A percentile compares a stretch with the other conserved stretches of the same genome.
Conservation (phyloP, 2,329 filamentous ascomycete genomes). For the Xylaria sp. region DNA sequence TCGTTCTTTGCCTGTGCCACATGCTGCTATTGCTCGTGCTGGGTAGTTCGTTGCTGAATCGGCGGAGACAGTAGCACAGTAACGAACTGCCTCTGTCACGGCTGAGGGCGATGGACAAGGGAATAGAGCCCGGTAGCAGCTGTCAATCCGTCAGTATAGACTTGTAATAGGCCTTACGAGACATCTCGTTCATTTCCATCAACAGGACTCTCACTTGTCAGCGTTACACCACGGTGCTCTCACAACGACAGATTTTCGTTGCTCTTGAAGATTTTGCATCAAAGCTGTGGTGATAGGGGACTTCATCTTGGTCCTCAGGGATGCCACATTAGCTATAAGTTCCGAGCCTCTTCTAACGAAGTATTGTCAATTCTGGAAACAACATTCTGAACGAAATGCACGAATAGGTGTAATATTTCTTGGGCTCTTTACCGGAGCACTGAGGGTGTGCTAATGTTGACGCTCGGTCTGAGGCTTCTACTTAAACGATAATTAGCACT, state of each 20-base stretch:
- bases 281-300: background rate
- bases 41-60: slow-evolving; percentile 24
- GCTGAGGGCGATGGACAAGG: slow-evolving; percentile 9
- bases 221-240: slow-evolving; percentile 15
- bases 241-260: background rate
- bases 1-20: slow-evolving; percentile 15
- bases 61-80: slow-evolving; percentile 22
- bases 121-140: slow-evolving; percentile 27
- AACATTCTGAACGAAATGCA: background rate
- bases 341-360: background rate
- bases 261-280: background rate
- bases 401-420: background rate
- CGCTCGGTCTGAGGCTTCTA: background rate
- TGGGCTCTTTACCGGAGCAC: background rate
- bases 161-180: too few relatives aligned
- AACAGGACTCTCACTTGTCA: slow-evolving; percentile 23
- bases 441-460: background rate
- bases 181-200: background rate
- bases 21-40: slow-evolving; percentile 11
- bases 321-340: background rate
- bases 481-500: too few relatives aligned
- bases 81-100: slow-evolving; percentile 15
- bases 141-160: slow-evolving; percentile 11
- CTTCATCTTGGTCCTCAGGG: background rate
- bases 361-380: background rate